These are phyloP conservation scores for Pythium diclinum DNA, from an alignment of 352 stramenopile species.

Conservation along the genomic window DNA sequence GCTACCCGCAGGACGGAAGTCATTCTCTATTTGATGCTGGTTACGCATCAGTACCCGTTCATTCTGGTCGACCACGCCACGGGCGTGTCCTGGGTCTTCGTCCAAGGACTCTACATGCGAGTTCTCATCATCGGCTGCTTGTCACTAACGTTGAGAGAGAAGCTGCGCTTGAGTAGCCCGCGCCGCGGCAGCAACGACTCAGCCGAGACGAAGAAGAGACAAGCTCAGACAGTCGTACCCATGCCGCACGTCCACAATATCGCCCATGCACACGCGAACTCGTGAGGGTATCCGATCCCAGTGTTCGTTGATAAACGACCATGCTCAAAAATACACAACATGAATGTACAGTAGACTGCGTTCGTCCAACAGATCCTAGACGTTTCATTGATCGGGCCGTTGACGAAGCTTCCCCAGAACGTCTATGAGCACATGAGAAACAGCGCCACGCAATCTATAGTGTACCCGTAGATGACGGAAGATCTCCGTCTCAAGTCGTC, in stretches of 20 bases:
- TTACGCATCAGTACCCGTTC: conserved; percentile 35
- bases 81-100: conserved; percentile 36
- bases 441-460: background rate
- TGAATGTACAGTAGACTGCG: no score
- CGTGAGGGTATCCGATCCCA: no score
- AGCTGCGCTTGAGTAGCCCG: conserved; percentile 18
- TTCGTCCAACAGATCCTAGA: no score
- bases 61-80: conserved; percentile 19
- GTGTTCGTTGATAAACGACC: no score
- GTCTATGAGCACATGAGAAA: background rate
- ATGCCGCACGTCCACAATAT: background rate
- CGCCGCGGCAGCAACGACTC: conserved; percentile 13
- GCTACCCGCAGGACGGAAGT: conserved; percentile 26
- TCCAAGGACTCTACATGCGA: conserved; percentile 39
- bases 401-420: no score
- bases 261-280: no score
- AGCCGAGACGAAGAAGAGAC: background rate
- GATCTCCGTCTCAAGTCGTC: background rate
- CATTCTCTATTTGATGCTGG: conserved; percentile 26
- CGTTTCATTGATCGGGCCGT: no score
- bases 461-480: no score
- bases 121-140: conserved; percentile 21
- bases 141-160: conserved; percentile 8
- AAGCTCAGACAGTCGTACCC: background rate
- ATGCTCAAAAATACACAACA: no score